Base-by-base conservation (phyloP, 1,284 basidiomycete genomes). In the Butyriboletus appendiculatus region DNA sequence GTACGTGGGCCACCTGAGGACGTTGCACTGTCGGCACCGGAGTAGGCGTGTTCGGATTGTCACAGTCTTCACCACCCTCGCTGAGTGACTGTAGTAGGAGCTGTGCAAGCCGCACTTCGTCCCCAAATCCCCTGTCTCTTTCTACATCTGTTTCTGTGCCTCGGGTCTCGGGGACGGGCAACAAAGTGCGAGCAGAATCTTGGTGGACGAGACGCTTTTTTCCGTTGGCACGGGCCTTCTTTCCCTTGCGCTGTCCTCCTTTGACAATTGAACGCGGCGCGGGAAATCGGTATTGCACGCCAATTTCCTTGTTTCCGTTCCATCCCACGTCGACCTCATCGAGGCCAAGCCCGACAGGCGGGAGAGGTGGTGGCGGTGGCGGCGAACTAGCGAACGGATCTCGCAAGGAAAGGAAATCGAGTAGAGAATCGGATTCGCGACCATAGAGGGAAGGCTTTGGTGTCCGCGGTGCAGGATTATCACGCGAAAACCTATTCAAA, bases 391-490 rank as follows among this genome's bases (percentile, higher is more conserved):
- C 67, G 2, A 69, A 69, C 15, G 67, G 67, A 47, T 69, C 70
- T 48, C 67, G 68, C 55, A 69, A 51, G 15, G 69, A 72, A 52
- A 72, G 68, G 42, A 73, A 69, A 52, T 69, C 67, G 24, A 70
- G 57, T 0, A 64, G 24, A 30, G 67, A 65, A 56, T 70, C 69
- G 34, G 68, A 65, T 57, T 57, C 60, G 22, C 60, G 57, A 11
- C 58, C 55, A 22, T 62, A 56, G 42, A 68, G 38, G 3, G 64
- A 58, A 35, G 56, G 58, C 9, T 69, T 69, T 44, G 47, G 54
- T n/a, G 49, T 52, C 35, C 57, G 56, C 4, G 45, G 20, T 7
- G 18, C 2, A 24, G 32, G 48, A 43, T 55, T 47, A 22, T 41
- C 48, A n/a, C 20, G 45, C 11, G 42, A 39, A 52, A 45, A 15